Percentiles rank a stretch among this genome's conserved stretches.
These are phyloP conservation scores for Pseudopyricularia cyperi DNA, from an alignment of 2,329 filamentous ascomycete species.

Conservation along the genomic window DNA sequence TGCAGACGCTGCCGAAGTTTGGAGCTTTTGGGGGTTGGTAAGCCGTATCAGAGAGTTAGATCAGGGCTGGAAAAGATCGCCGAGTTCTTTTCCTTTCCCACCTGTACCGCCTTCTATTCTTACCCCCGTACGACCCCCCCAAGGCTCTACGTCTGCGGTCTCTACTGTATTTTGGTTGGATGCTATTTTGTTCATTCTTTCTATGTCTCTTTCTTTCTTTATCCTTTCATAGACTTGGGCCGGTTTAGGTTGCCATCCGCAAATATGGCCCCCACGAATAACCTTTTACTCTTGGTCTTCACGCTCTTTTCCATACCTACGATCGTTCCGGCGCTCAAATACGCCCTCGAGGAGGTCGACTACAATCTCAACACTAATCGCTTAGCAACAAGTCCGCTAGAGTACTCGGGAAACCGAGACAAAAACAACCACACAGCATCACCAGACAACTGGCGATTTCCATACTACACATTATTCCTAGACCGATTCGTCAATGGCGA, in stretches of 20 bases:
- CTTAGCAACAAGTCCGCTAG: neutral
- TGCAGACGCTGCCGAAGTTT: neutral
- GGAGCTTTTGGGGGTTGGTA: neutral
- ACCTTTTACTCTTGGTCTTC: neutral
- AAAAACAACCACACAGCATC: neutral
- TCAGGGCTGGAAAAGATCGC: neutral
- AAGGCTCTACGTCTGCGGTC: neutral
- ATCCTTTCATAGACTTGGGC: neutral
- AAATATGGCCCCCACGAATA: neutral
- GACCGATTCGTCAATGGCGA: neutral
- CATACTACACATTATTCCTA: neutral
- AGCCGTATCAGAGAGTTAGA: neutral
- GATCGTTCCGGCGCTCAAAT: neutral
- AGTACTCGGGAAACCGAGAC: neutral
- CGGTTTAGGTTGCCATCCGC: neutral
- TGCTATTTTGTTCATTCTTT: neutral
- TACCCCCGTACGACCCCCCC: too few relatives aligned
- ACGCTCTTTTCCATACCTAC: neutral
- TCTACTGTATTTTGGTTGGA: neutral
- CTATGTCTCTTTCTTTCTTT: neutral
- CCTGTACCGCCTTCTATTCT: neutral
- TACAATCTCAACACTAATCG: neutral
- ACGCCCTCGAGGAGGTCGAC: neutral
- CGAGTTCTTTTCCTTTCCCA: neutral
- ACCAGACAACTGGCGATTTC: neutral